These are phyloP conservation scores for Microdochium bolleyi DNA, from an alignment of 2,329 filamentous ascomycete genomes.

Conservation along the genomic window DNA sequence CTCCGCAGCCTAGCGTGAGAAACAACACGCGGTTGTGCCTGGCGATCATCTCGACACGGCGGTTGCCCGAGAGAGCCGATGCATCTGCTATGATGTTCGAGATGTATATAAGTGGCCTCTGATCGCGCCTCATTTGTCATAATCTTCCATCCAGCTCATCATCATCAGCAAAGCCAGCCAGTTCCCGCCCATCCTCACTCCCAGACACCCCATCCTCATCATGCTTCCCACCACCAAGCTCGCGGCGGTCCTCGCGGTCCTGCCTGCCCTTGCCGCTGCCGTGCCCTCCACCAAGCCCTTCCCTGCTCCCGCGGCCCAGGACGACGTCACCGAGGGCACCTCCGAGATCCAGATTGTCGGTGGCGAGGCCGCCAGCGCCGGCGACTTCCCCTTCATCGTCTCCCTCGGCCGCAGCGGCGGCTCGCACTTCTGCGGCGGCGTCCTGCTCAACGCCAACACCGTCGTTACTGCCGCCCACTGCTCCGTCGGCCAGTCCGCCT, in stretches of 20 bases:
- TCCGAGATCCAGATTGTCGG: neutral
- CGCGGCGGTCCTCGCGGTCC: neutral
- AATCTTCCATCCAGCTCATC: too few species aligned
- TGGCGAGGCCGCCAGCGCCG: neutral
- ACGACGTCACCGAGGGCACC: neutral
- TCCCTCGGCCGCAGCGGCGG: slow-evolving; percentile 7
- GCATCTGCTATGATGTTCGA: too few species aligned
- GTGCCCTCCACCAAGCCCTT: neutral
- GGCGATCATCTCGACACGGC: too few species aligned
- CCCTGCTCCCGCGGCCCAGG: neutral
- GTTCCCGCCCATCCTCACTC: too few species aligned
- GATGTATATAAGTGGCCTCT: too few species aligned
- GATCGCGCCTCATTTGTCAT: too few species aligned
- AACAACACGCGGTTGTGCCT: too few species aligned
- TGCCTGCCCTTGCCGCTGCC: neutral
- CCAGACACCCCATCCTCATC: neutral
- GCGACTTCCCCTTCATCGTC: slow-evolving; percentile 24
- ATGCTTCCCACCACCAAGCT: neutral
- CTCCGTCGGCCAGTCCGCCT: slow-evolving; percentile 8
- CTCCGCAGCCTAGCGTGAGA: too few species aligned
- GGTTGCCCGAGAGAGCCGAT: too few species aligned
- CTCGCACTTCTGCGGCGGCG: slow-evolving; percentile 18
- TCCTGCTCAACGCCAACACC: slow-evolving; percentile 19
- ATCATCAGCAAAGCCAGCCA: too few species aligned
- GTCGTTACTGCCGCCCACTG: slow-evolving; percentile 24